These are phyloP conservation scores for Ogataea polymorpha DNA, from an alignment of 805 yeast genomes.

Conservation along the genomic window DNA sequence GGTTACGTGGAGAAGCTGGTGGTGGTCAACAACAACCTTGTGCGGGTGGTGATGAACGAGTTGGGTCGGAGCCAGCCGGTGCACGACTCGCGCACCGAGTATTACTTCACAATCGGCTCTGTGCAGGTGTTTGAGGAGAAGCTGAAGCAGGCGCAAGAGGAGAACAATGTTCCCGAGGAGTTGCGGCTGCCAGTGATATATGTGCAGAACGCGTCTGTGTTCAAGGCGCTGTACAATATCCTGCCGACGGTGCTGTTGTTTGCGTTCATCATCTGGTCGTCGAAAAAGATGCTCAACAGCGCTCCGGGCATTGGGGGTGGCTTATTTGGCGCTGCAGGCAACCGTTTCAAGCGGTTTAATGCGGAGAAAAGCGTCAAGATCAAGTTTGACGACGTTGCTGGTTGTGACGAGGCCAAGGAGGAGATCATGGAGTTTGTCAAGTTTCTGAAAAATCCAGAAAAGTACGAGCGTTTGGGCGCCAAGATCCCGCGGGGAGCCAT, in stretches of 20 bases:
- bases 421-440: constrained; percentile 95
- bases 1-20: constrained; percentile 73
- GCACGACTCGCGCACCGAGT: constrained; percentile 27
- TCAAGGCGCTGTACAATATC: constrained; percentile 64
- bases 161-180: constrained; percentile 59
- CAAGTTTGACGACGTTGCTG: constrained; percentile 87
- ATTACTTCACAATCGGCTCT: constrained; percentile 80
- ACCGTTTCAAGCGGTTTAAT: constrained; percentile 76
- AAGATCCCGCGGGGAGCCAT: constrained; percentile 95
- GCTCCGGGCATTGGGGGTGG: constrained; percentile 59
- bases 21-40: constrained; percentile 71
- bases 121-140: constrained; percentile 83
- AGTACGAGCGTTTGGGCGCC: constrained; percentile 86
- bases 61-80: constrained; percentile 35
- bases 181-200: constrained; percentile 79
- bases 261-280: constrained; percentile 73
- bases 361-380: constrained; percentile 80
- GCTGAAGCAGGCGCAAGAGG: constrained; percentile 68
- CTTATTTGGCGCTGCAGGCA: constrained; percentile 67
- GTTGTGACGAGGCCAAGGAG: constrained; percentile 90
- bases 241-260: constrained; percentile 77
- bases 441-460: constrained; percentile 78
- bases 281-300: constrained; percentile 51
- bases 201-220: constrained; percentile 61
- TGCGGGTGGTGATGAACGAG: constrained; percentile 61